Conservation (phyloP, 805 yeast genomes). For the Wickerhamiella vanderwaltii region DNA sequence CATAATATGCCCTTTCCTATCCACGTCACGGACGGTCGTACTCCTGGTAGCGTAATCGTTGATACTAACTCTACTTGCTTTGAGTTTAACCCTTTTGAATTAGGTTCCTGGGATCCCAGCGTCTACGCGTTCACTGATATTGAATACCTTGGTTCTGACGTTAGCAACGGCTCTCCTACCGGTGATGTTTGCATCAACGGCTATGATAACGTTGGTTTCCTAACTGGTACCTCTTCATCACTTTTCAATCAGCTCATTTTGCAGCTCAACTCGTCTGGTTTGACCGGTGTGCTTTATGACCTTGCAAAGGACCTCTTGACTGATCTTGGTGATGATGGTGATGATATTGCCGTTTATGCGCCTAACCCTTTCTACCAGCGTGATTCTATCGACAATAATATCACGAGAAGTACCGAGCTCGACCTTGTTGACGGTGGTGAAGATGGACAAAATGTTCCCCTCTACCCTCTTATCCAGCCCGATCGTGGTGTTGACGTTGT, state of each 20-base stretch:
- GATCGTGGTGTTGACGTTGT: constrained; percentile 50
- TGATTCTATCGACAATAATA: constrained; percentile 29
- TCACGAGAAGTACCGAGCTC: constrained; percentile 34
- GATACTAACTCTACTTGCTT: constrained; percentile 52
- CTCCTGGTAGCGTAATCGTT: constrained; percentile 38
- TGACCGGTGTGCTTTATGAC: constrained; percentile 34
- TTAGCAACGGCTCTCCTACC: constrained; percentile 46
- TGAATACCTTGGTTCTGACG: constrained; percentile 57
- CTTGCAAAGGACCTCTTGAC: constrained; percentile 25
- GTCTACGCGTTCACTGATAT: constrained; percentile 52
- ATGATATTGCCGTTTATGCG: constrained; percentile 49
- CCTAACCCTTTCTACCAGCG: constrained; percentile 60
- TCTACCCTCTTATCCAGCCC: constrained; percentile 48
- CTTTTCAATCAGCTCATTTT: constrained; percentile 59
- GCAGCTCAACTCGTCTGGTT: constrained; percentile 41
- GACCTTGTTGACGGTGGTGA: constrained; percentile 64
- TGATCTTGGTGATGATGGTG: constrained; percentile 29
- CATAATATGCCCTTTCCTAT: constrained; percentile 66
- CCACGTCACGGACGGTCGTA: constrained; percentile 38
- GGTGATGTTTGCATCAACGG: constrained; percentile 46
- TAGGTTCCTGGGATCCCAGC: constrained; percentile 84
- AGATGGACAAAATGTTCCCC: constrained; percentile 54
- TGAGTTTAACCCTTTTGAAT: constrained; percentile 45
- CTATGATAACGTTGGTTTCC: constrained; percentile 69
- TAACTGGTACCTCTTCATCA: constrained; percentile 74